Base-by-base conservation (phyloP, 306 rosid genomes). In the Boehmeria nivea region DNA sequence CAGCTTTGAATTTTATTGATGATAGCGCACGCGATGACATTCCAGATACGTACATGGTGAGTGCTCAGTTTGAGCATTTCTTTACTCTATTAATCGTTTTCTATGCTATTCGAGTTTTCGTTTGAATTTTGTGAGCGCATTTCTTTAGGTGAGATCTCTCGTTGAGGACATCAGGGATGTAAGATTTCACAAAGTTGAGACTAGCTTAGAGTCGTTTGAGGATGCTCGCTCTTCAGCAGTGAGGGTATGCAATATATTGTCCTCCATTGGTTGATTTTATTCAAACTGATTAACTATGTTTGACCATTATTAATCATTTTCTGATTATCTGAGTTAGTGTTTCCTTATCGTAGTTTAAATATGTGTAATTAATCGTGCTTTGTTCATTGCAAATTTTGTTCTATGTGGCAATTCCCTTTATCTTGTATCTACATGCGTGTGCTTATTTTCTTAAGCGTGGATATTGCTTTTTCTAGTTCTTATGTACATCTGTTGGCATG, bases 161-260 rank as follows among this genome's bases (percentile, higher is more conserved):
- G 66, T 87, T 57, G 96, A 87, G 66, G 99, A 93, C 65, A 87
- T 93, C 60, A 79, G 86, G 58, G 82, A 87, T 72, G 95, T 85
- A 46, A 73, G 99, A 78, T 91, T 91, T 75, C 96, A 84, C 73
- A 91, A 91, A 75, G 87, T 87, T 24, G 89, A 88, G 75, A 83
- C 86, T 36, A 87, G 89, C 65, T 81, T 93, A 68, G 96, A 83
- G 72, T 78, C 88, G 33, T 83, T 93, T 40, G 89, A 71, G 55
- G 70, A 73, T 76, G 94, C 89, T 36, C 89, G 93, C 15, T 81
- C 96, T 63, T 63, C 93, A 60, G 96, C 99, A 33, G 96, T 93
- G 33, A 85, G 78, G 96, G 99, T 93, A 82, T 51, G 46, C 36
- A 4, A 31, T 31, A n/a, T 47, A 56, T 10, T 54, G 59, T 36